phyloP scores from a whole-genome alignment of 352 stramenopile species.

The Thalassiosira allenii region DNA sequence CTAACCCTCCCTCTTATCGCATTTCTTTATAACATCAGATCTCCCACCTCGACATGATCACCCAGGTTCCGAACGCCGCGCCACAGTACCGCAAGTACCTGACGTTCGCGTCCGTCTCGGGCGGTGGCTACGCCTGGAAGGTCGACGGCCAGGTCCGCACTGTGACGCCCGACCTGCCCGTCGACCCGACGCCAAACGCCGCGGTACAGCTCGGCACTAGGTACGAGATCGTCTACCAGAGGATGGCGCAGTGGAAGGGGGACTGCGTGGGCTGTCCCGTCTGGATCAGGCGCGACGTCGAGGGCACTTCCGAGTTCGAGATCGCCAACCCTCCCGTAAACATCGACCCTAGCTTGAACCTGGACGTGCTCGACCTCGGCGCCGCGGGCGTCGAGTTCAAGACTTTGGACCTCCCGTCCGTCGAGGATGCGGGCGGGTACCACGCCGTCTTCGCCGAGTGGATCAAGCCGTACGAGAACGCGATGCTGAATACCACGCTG shows the following conservation, averaged over 20 bases:
- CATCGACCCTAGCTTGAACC: not conserved
- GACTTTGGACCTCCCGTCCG: constrained; percentile 15
- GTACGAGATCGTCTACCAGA: constrained; percentile 4
- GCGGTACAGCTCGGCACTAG: not conserved
- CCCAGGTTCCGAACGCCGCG: not conserved
- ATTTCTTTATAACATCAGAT: no score
- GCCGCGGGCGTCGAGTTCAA: not conserved
- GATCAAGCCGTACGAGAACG: constrained; percentile 33
- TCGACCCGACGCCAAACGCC: not conserved
- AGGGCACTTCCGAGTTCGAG: not conserved
- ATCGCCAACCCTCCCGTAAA: constrained; percentile 6
- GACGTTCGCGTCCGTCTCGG: not conserved
- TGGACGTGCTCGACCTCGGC: not conserved
- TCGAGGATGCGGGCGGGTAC: constrained; percentile 9
- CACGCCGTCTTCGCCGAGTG: constrained; percentile 12
- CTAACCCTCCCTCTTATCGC: not conserved
- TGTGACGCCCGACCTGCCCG: constrained; percentile 8
- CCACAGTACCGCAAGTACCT: not conserved
- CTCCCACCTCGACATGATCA: not conserved
- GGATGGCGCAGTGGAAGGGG: not conserved
- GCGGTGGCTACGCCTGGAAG: constrained; percentile 21
- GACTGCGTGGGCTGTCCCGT: constrained; percentile 6
- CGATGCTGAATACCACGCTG: not conserved
- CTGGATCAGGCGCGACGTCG: not conserved
- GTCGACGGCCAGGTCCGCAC: constrained; percentile 25